Percentiles rank a stretch among this genome's conserved stretches.
These are phyloP conservation scores for Hymenoscyphus fructigenus DNA, from an alignment of 2,329 filamentous ascomycete genomes.

Conservation along the genomic window DNA sequence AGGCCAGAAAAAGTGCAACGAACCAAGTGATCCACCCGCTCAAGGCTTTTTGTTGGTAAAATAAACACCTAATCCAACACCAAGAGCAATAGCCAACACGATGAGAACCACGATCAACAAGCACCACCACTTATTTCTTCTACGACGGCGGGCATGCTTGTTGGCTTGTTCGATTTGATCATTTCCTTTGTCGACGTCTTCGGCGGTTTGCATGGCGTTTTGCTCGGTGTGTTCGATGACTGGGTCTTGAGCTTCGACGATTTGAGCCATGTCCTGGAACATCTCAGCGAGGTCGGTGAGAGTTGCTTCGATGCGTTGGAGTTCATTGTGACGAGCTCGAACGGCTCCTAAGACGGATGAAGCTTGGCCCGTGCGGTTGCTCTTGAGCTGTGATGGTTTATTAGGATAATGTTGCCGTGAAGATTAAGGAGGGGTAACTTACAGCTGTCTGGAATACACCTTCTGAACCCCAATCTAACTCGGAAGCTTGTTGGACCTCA, in stretches of 20 bases:
- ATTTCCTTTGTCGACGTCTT: constrained; percentile 69
- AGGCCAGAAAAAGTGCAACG: not conserved
- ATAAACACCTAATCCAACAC: constrained; percentile 44
- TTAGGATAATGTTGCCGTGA: constrained; percentile 20
- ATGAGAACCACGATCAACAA: constrained; percentile 60
- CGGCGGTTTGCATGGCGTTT: constrained; percentile 63
- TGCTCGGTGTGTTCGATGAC: constrained; percentile 61
- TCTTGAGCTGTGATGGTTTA: constrained; percentile 71
- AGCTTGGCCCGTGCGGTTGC: constrained; percentile 72
- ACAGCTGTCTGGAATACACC: constrained; percentile 82
- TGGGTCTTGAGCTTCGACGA: constrained; percentile 70
- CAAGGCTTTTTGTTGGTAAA: constrained; percentile 23
- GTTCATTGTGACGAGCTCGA: constrained; percentile 78
- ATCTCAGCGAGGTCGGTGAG: constrained; percentile 67
- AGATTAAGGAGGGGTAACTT: constrained; percentile 40
- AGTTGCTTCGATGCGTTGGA: constrained; percentile 76
- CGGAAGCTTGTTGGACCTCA: constrained; percentile 67
- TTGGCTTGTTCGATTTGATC: constrained; percentile 68
- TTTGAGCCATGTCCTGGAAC: constrained; percentile 72
- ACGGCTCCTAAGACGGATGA: constrained; percentile 74
- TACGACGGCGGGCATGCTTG: constrained; percentile 61
- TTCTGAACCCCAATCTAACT: constrained; percentile 73
- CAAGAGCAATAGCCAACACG: constrained; percentile 56
- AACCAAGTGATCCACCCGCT: not conserved
- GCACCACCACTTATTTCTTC: constrained; percentile 83